Base-by-base conservation (phyloP, 257 asterid species). In the Lycium ferocissimum region DNA sequence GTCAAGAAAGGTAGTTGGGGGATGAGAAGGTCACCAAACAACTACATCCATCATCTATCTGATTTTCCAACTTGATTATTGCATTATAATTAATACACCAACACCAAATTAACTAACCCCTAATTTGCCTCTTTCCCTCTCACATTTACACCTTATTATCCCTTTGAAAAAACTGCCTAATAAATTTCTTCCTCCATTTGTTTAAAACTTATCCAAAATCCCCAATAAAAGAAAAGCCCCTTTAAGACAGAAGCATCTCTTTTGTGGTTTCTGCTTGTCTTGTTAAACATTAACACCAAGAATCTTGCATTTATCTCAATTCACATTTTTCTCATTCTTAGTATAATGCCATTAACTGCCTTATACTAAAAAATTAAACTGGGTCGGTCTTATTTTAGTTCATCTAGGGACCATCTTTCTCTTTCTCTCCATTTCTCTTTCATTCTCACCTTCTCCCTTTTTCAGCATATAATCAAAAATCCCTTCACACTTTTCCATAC, bases 1-100 rank as follows among this genome's bases (percentile, higher is more conserved):
- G 91, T 91, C 95, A 89, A 89, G 89, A 54, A 73, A 35, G 94
- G 96, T 93, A 85, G 95, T 91, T 92, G 89, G 91, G 91, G 89
- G 86, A 71, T 83, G 76, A 61, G 62, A 49, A 85, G 85, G 92
- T 89, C 89, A 91, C 95, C 98, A 88, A 92, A 92, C 93, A 79
- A 85, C 83, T 66, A 69, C 59, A 18, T 56, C 54, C 70, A 80
- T 82, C 33, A 26, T 26, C 82, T 81, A 9, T 70, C 72, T 81
- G 45, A 84, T 71, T 51, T 62, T 73, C 37, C 66, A 6, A 18
- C 47, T 83, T 65, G 62, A 33, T 85, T 87, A 83, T 75, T 88
- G 72, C 13, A 71, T 40, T 78, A 78, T 40, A 69, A 47, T 47
- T 59, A 59, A 61, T n/a, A 81, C 13, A 40, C 84, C 33, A 62